These are phyloP conservation scores for Monosporascus sp. DNA, from an alignment of 2,329 filamentous ascomycete species.

Conservation along the genomic window DNA sequence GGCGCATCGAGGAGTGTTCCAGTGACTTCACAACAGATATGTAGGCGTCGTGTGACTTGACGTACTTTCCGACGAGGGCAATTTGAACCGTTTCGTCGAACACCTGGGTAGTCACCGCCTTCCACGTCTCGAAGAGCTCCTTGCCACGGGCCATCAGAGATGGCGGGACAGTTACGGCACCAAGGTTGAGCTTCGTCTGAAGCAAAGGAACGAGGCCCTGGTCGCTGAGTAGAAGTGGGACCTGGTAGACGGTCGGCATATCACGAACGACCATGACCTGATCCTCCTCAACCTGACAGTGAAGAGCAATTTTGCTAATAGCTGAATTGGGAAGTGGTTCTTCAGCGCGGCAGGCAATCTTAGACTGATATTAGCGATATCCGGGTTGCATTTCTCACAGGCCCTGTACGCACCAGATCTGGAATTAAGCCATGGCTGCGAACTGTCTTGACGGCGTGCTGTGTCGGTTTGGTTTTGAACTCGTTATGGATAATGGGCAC, in stretches of 20 bases:
- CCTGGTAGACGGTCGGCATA: slow-evolving; percentile 87
- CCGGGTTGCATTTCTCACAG: slow-evolving; percentile 2
- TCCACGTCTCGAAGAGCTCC: slow-evolving; percentile 76
- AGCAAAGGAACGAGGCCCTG: slow-evolving; percentile 71
- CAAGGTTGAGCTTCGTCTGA: slow-evolving; percentile 58
- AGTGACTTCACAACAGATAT: slow-evolving; percentile 79
- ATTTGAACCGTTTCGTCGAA: slow-evolving; percentile 69
- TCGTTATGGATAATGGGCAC: slow-evolving; percentile 67
- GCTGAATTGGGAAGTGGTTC: slow-evolving; percentile 66
- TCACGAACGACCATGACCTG: slow-evolving; percentile 89
- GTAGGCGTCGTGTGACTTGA: slow-evolving; percentile 78
- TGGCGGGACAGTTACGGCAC: slow-evolving; percentile 47
- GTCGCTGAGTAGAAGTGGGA: slow-evolving; percentile 83
- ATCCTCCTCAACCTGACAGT: slow-evolving; percentile 79
- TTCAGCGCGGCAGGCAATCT: slow-evolving; percentile 93
- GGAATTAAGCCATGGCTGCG: slow-evolving; percentile 73
- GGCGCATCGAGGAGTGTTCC: slow-evolving; percentile 88
- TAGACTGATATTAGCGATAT: slow-evolving; percentile 9
- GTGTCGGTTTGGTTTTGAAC: slow-evolving; percentile 96
- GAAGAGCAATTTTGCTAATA: slow-evolving; percentile 80
- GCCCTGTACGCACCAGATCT: slow-evolving; percentile 50
- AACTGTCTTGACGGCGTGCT: slow-evolving; percentile 79
- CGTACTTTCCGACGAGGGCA: slow-evolving; percentile 90
- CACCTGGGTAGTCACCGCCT: slow-evolving; percentile 61
- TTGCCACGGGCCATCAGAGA: slow-evolving; percentile 57